Conservation (phyloP, 169 alveolate species). For the Babesia divergens region DNA sequence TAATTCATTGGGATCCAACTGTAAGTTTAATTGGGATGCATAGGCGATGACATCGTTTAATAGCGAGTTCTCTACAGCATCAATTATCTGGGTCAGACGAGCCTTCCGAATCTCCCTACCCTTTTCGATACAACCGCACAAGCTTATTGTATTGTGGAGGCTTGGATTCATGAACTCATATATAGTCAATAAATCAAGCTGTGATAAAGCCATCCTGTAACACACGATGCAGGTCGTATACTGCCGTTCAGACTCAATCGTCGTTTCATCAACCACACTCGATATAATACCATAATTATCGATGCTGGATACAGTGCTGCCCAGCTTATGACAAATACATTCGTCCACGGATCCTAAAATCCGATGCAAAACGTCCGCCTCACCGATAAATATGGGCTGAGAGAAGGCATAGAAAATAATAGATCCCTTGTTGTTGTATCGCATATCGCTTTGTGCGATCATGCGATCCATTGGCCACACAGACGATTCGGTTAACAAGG, state of each 20-base stretch:
- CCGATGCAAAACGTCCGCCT: neutral
- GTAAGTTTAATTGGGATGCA: neutral
- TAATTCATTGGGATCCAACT: neutral
- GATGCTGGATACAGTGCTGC: neutral
- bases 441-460: neutral
- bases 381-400: neutral
- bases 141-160: neutral
- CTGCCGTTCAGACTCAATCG: neutral
- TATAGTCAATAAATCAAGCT: slow-evolving; percentile 20
- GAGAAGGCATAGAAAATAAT: slow-evolving; percentile 1
- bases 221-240: slow-evolving; percentile 22
- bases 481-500: no score
- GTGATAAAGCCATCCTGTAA: slow-evolving; percentile 24
- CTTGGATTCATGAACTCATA: slow-evolving; percentile 22
- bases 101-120: neutral
- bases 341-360: neutral
- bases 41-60: slow-evolving; percentile 5
- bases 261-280: neutral
- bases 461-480: no score
- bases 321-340: neutral
- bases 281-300: slow-evolving; percentile 29
- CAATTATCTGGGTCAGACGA: neutral
- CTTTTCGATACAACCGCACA: slow-evolving; percentile 27
- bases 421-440: neutral
- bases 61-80: slow-evolving; percentile 2